Conservation (phyloP, 2,329 filamentous ascomycete species). For the Cytospora schulzeri region DNA sequence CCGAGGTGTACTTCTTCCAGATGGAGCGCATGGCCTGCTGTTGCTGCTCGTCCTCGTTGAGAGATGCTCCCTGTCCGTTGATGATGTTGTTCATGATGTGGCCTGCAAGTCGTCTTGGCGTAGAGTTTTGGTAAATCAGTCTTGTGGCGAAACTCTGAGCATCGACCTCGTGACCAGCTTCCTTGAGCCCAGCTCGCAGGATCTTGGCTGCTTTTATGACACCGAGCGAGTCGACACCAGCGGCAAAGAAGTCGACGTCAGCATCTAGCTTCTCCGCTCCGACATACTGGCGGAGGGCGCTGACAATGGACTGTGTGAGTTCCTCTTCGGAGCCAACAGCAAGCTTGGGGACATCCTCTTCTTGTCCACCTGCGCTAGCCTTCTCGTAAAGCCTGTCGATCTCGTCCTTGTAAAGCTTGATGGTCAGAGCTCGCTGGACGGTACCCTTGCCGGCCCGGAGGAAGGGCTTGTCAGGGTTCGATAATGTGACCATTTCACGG, state of each 20-base stretch:
- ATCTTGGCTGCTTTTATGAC: constrained; percentile 35
- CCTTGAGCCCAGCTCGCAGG: constrained; percentile 30
- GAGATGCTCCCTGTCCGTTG: constrained; percentile 14
- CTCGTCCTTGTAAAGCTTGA: constrained; percentile 46
- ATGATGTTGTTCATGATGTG: constrained; percentile 27
- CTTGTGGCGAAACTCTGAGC: constrained; percentile 30
- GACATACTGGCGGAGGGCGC: constrained; percentile 30
- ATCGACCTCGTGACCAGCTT: constrained; percentile 27
- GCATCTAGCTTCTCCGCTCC: constrained; percentile 27
- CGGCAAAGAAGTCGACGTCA: constrained; percentile 41
- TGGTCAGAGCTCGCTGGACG: constrained; percentile 43
- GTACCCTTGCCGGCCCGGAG: constrained; percentile 49
- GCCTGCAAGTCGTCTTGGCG: constrained; percentile 32
- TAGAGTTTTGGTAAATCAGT: constrained; percentile 37
- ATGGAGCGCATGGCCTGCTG: constrained; percentile 28
- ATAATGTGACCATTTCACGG: constrained; percentile 42
- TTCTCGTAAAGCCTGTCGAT: constrained; percentile 46
- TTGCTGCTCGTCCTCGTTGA: constrained; percentile 25
- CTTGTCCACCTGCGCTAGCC: constrained; percentile 26
- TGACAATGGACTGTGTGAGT: constrained; percentile 33
- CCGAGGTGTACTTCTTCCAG: constrained; percentile 36
- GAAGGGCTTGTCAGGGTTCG: constrained; percentile 46
- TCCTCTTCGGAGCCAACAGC: constrained; percentile 32
- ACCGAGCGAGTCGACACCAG: constrained; percentile 45
- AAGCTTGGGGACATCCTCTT: constrained; percentile 25